Evolutionary conservation across 805 yeast genomes (phyloP), one percentile per base, ranked within the genome.

Genomic region (Ogataea thermomethanolica): DNA sequence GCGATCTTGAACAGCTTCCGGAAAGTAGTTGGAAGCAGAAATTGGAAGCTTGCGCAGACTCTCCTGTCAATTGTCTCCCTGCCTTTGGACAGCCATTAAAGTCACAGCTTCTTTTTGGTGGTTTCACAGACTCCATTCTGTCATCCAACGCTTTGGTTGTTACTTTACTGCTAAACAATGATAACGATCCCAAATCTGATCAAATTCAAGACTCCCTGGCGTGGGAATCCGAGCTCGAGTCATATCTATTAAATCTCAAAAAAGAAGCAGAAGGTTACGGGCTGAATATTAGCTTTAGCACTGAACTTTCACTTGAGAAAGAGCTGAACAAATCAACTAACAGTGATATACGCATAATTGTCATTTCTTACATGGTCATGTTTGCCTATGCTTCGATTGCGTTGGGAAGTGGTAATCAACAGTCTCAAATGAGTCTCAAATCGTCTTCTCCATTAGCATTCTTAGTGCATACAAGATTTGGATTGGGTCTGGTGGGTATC

Each of bases 11-110:
- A 12, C 61, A 66, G 28, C 58, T 82, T 5, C 70, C 74, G 7
- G 75, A 76, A 27, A 52, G 50, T 1, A 65, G 65, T 15, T 91
- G 95, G 95, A 56, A 67, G 29, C 47, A 55, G 2, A 66, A 73
- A 38, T 56, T 91, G 8, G 54, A 67, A 38, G 56, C 62, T 3
- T 91, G 99, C 58, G 72, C 93, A 0, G 68, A 73, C 13, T 76
- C 87, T 1, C 98, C 98, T 0, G 97, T 91, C 1, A 81, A 77
- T 47, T 91, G 99, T 57, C 65, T 91, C 28, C 98, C 99, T 0
- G 64, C 81, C 0, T 91, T 90, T 62, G 95, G 87, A 55, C 97
- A 89, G 58, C 98, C 98, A 0, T 67, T 91, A 46, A 83, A 80
- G 50, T 76, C 79, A 21, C 77, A 81, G 38, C 50, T 88, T 13